Evolutionary conservation across 2,329 filamentous ascomycete species (phyloP).

Genomic region (Aspergillus novofumigatus): DNA sequence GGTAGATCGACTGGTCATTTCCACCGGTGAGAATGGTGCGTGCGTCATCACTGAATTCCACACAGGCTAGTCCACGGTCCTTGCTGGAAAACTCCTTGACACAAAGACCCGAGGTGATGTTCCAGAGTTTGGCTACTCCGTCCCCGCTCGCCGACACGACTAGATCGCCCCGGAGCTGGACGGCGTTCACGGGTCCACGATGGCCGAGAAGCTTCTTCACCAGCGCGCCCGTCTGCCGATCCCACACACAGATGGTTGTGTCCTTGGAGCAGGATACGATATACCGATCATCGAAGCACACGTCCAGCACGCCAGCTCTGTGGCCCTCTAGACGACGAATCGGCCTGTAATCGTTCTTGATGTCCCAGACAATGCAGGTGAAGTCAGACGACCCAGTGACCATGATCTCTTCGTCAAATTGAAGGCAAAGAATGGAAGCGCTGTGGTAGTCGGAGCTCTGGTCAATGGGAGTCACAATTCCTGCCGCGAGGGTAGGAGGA

Average conservation of each 20-base stretch:
- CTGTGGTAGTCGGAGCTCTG: slow-evolving; percentile 64
- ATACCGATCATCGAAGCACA: slow-evolving; percentile 86
- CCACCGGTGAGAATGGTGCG: slow-evolving; percentile 88
- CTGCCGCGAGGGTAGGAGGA: slow-evolving; percentile 50
- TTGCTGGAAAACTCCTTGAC: slow-evolving; percentile 88
- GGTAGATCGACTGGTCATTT: slow-evolving; percentile 91
- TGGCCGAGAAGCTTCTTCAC: slow-evolving; percentile 80
- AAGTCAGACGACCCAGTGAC: slow-evolving; percentile 93
- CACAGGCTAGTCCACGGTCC: slow-evolving; percentile 89
- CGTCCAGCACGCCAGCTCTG: slow-evolving; percentile 82
- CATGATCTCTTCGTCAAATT: slow-evolving; percentile 88
- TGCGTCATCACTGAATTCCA: slow-evolving; percentile 95
- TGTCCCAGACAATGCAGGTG: slow-evolving; percentile 86
- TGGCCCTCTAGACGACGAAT: slow-evolving; percentile 75
- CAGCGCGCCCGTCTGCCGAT: slow-evolving; percentile 70
- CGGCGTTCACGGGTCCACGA: slow-evolving; percentile 88
- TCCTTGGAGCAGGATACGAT: slow-evolving; percentile 98
- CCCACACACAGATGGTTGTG: slow-evolving; percentile 89
- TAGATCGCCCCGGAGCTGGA: slow-evolving; percentile 88
- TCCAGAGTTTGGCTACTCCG: slow-evolving; percentile 91
- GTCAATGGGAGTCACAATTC: slow-evolving; percentile 41
- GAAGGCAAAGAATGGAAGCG: slow-evolving; percentile 88
- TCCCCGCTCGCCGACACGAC: slow-evolving; percentile 93
- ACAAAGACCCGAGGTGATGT: slow-evolving; percentile 79
- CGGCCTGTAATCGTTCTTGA: slow-evolving; percentile 72